These are phyloP conservation scores for Heliamphora exappendiculata DNA, from an alignment of 148 eudicot genomes.

Conservation along the genomic window DNA sequence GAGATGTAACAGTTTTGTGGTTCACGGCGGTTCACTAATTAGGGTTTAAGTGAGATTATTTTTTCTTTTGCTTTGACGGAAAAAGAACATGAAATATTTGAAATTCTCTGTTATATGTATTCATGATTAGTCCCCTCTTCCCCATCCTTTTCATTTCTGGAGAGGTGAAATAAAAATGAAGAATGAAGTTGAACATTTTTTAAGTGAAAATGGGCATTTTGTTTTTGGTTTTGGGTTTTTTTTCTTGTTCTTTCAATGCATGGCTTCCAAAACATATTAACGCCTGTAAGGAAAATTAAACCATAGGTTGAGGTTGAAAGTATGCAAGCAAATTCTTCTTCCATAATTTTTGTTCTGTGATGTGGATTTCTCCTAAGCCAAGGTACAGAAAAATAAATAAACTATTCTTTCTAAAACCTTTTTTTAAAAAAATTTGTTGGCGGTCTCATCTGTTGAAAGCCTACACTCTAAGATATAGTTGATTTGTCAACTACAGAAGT, in stretches of 20 bases:
- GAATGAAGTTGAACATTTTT: neutral
- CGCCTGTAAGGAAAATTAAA: too few relatives aligned
- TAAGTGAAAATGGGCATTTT: neutral
- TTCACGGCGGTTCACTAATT: slow-evolving; percentile 14
- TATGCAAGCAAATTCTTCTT: too few relatives aligned
- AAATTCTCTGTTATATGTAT: neutral
- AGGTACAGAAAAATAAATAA: too few relatives aligned
- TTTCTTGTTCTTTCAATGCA: neutral
- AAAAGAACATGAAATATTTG: neutral
- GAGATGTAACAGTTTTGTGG: neutral
- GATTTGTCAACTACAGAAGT: too few relatives aligned
- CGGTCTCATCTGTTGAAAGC: too few relatives aligned
- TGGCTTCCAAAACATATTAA: neutral
- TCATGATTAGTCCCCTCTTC: neutral
- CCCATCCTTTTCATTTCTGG: neutral
- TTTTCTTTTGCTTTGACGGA: too few relatives aligned
- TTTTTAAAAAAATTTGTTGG: too few relatives aligned
- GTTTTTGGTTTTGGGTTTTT: neutral
- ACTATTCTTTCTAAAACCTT: too few relatives aligned
- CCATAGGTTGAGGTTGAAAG: too few relatives aligned
- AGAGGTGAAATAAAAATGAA: neutral
- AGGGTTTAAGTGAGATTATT: neutral
- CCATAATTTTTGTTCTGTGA: too few relatives aligned
- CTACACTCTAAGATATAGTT: too few relatives aligned
- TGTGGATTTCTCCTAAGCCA: too few relatives aligned